A percentile compares a stretch with the other conserved stretches of the same genome.
Evolutionary conservation across 306 rosid species (phyloP).

Genomic region (Abrus pulchellus): DNA sequence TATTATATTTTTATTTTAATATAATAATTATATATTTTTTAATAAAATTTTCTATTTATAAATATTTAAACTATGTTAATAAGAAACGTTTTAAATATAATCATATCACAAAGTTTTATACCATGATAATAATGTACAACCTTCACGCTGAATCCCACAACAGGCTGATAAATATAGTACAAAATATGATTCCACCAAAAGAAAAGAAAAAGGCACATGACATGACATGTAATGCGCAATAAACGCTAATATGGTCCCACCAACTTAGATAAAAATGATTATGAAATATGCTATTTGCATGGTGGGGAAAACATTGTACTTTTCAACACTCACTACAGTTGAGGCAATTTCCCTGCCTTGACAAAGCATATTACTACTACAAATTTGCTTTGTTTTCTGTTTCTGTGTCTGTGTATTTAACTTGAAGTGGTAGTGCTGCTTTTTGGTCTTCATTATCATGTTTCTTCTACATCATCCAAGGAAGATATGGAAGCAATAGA

Average conservation of each 20-base stretch:
- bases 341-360: not conserved
- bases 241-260: too few relatives aligned
- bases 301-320: not conserved
- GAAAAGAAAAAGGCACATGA: too few relatives aligned
- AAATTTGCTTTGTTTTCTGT: not conserved
- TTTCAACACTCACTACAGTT: not conserved
- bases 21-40: too few relatives aligned
- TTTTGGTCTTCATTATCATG: not conserved
- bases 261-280: not conserved
- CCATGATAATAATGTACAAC: too few relatives aligned
- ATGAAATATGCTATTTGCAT: slow-evolving; percentile 17
- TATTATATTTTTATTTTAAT: too few relatives aligned
- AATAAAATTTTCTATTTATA: too few relatives aligned
- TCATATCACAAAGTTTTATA: too few relatives aligned
- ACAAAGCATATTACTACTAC: not conserved
- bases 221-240: too few relatives aligned
- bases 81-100: too few relatives aligned
- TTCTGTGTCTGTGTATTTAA: not conserved
- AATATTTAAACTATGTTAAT: too few relatives aligned
- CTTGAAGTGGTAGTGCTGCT: not conserved
- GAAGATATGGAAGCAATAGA: not conserved
- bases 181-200: not conserved
- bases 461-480: not conserved
- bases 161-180: not conserved
- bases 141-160: too few relatives aligned